Base-by-base conservation (phyloP, 345 rosid species). In the Citrus maxima region DNA sequence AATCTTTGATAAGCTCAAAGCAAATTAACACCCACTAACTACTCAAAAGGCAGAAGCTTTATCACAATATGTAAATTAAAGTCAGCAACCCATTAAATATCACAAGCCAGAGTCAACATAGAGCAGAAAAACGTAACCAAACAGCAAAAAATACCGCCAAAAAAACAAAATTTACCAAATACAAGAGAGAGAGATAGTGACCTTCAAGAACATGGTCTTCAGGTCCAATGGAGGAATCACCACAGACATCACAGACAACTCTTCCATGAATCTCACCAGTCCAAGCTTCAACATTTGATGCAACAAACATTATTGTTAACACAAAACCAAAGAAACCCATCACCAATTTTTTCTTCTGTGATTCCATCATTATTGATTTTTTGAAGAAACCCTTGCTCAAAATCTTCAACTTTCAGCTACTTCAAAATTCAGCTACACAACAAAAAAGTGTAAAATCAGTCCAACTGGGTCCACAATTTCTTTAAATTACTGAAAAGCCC, bases 191-290 rank as follows among this genome's bases (percentile, higher is more conserved):
- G 68, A 61, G 37, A 18, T 54, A 27, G 49, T 16, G 60, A 90
- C 99, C 98, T 91, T 94, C 90, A 66, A 93, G 89, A 73, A 93
- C 86, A 85, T 96, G 98, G 80, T 94, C 98, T 85, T 96, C 97
- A 73, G 97, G 98, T 76, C 98, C 98, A 71, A 96, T 86, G 28
- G 97, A 92, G 74, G 92, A 92, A 88, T 96, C 97, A 4, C 86
- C 93, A 78, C 97, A 96, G 40, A 91, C 94, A 85, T 96, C 98
- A 78, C 97, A 96, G 70, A 96, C 93, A 76, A 96, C 97, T 80
- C 98, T 89, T 60, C 97, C 97, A 32, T 85, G 97, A 75, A 96
- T 90, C 89, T 96, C 97, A 61, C 98, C 95, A 56, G 97, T 93
- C 99, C 99, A 94, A 79, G 92, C 93, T 75, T 76, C 79, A 55